Base-by-base conservation (phyloP, 768 basidiomycete genomes). In the Mycena albidolilacea region DNA sequence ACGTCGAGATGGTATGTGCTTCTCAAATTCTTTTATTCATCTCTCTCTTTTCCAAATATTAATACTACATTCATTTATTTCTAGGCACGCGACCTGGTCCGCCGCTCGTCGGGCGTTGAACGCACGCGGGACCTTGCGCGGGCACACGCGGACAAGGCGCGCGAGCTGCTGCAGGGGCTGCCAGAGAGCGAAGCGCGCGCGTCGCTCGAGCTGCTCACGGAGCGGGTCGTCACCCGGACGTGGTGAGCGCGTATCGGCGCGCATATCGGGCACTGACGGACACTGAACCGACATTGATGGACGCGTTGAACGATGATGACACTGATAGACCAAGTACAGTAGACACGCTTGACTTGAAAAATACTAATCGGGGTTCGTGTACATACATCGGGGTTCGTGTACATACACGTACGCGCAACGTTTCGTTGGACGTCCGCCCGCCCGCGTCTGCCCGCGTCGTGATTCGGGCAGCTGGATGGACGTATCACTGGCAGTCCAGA, bases 111-210 rank as follows among this genome's bases (percentile, higher is more conserved):
- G 5, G 97, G 96, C 0, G 87, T 97, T 17, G 88, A 91, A 67
- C 90, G 94, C 37, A 98, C 97, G 12, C 89, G 92, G 9, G 89
- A 90, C 38, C 88, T 98, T 15, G 97, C 97, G 8, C 85, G 86
- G 43, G 84, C 86, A 30, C 96, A 98, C 80, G 94, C 94, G 0
- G 88, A 90, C 57, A 92, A 93, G 79, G 97, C 97, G 17, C 88
- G 90, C 44, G 90, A 92, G 71, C 90, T 92, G 15, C 85, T 98
- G 12, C 85, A 84, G 67, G 81, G 85, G 23, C 85, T 99, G 58
- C 97, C 97, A 0, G 91, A 93, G 73, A 96, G 95, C 78, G 93
- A 95, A 46, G 97, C 96, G 37, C 92, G 93, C 81, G 84, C 84
- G 37, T 94, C 92, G 12, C 81, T 99, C 69, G 92, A 93, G 76